Base-by-base conservation (phyloP, 148 eudicot species). In the Nyssa sinensis region DNA sequence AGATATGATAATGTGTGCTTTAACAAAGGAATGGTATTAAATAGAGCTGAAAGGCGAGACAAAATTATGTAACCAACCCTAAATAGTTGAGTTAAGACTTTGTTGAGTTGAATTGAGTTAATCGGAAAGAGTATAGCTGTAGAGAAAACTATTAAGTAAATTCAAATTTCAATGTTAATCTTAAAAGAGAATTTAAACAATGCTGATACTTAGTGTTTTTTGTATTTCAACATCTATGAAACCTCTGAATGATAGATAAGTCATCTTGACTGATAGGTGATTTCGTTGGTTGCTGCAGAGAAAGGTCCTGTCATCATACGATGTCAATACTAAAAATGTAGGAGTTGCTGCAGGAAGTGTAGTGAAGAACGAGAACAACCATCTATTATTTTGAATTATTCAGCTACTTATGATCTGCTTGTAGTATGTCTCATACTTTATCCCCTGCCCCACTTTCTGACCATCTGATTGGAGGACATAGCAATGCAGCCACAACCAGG, bases 271-370 rank as follows among this genome's bases (percentile, higher is more conserved):
- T n/a, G n/a, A n/a, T n/a, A n/a, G n/a, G n/a, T n/a, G n/a, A n/a
- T n/a, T 79, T 76, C 55, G 70, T 59, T 44, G 59, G 55, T 69
- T 64, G 69, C 33, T 83, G 91, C 88, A 87, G 91, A 85, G 62
- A 70, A 66, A 85, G 31, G 85, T 70, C 57, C 47, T 87, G 77
- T 87, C 91, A 14, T 82, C 88, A 6, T 72, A 79, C 44, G 88
- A 85, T 68, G 65, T 66, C 53, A 35, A 70, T 37, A 44, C 78
- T 71, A 79, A 75, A 63, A 70, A 72, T 63, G 77, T 80, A 77
- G 74, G 71, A 13, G 77, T 76, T 29, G 74, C 83, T 49, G 73
- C 82, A 25, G 80, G 71, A 57, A 61, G 59, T 62, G 74, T 67
- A 62, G 41, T 44, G 64, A 62, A 73, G 76, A 70, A 67, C 35